Evolutionary conservation across 169 alveolate species (phyloP).

Genomic region (Plasmodium falciparum): DNA sequence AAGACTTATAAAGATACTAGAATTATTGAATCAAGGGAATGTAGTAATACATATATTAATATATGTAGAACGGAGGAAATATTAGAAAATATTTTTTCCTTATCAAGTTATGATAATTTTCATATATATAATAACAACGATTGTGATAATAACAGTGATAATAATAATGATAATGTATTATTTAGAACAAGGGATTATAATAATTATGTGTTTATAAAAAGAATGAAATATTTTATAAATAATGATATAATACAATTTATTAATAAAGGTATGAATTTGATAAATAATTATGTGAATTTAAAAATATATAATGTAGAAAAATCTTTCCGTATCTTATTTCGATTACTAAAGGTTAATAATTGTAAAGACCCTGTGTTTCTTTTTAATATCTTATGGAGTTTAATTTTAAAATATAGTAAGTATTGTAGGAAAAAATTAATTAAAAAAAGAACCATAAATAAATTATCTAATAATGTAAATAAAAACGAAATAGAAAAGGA

Average conservation of each 20-base stretch:
- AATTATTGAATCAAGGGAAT: neutral
- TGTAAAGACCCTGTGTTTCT: slow-evolving; percentile 15
- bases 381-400: slow-evolving; percentile 20
- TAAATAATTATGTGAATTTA: slow-evolving; percentile 5
- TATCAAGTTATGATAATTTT: slow-evolving; percentile 45
- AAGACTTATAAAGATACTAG: neutral
- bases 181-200: neutral
- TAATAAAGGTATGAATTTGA: slow-evolving; percentile 22
- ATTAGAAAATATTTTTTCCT: slow-evolving; percentile 2
- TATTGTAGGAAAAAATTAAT: slow-evolving; percentile 28
- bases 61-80: slow-evolving; percentile 16
- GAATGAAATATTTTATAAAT: slow-evolving; percentile 27
- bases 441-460: slow-evolving; percentile 6
- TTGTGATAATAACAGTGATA: neutral
- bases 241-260: slow-evolving; percentile 67
- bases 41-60: neutral
- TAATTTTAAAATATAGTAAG: slow-evolving; percentile 25
- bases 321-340: slow-evolving; percentile 1
- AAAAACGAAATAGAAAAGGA: slow-evolving; percentile 22
- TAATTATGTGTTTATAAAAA: slow-evolving; percentile 16
- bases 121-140: neutral
- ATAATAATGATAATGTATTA: neutral
- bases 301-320: slow-evolving; percentile 37
- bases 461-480: neutral
- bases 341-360: neutral